These are phyloP conservation scores for Hypoxylon sp. DNA, from an alignment of 2,329 filamentous ascomycete genomes.

Conservation along the genomic window DNA sequence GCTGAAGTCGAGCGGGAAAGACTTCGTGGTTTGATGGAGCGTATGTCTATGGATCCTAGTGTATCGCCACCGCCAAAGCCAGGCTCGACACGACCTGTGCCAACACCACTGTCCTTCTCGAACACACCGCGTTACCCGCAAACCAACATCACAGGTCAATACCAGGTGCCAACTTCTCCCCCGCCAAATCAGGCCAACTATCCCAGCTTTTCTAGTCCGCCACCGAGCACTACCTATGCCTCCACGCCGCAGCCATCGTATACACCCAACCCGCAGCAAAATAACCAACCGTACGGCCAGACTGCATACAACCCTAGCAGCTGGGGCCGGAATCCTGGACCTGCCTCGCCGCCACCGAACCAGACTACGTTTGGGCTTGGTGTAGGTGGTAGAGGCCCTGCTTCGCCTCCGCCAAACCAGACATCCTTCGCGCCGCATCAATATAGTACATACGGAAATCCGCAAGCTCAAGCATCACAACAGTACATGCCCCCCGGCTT, in stretches of 20 bases:
- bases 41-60: conserved; percentile 86
- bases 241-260: conserved; percentile 53
- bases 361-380: conserved; percentile 57
- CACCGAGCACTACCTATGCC: conserved; percentile 53
- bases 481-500: conserved; percentile 70
- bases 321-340: conserved; percentile 70
- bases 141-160: conserved; percentile 69
- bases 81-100: conserved; percentile 58
- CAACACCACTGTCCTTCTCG: conserved; percentile 65
- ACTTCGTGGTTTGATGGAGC: conserved; percentile 90
- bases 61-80: conserved; percentile 59
- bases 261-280: conserved; percentile 56
- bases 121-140: conserved; percentile 67
- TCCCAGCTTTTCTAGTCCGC: conserved; percentile 61
- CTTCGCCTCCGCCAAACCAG: conserved; percentile 70
- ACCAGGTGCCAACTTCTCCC: conserved; percentile 71
- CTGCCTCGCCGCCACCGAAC: conserved; percentile 62
- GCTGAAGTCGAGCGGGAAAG: conserved; percentile 90
- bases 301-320: conserved; percentile 70
- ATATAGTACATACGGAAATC: conserved; percentile 64
- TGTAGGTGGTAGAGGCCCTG: conserved; percentile 55
- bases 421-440: conserved; percentile 60
- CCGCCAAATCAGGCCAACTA: conserved; percentile 65
- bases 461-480: conserved; percentile 58
- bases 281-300: conserved; percentile 64